phyloP scores from a whole-genome alignment of 805 yeast species.

The Starmera dryadoides region DNA sequence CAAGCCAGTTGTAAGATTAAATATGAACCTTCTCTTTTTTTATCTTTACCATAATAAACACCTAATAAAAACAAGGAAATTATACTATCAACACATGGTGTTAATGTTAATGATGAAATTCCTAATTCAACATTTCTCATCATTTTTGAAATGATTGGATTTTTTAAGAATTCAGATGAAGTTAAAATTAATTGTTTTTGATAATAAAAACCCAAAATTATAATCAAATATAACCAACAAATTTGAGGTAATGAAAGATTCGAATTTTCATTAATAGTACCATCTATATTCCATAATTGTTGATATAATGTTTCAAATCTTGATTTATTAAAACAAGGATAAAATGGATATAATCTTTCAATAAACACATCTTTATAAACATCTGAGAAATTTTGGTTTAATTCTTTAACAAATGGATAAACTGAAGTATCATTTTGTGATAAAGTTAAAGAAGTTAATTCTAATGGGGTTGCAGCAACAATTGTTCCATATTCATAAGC shows the following conservation, averaged over 20 bases:
- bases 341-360: not conserved
- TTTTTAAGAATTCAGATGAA: not conserved
- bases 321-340: not conserved
- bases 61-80: not conserved
- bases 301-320: not conserved
- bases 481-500: not conserved
- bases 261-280: not conserved
- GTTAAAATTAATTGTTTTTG: not conserved
- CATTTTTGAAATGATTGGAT: not conserved
- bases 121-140: not conserved
- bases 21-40: not conserved
- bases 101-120: not conserved
- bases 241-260: not conserved
- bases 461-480: not conserved
- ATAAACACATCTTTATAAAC: not conserved
- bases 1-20: not conserved
- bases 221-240: not conserved
- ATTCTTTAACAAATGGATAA: not conserved
- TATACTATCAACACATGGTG: not conserved
- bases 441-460: not conserved
- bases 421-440: not conserved
- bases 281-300: not conserved
- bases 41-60: not conserved
- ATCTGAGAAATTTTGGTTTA: not conserved
- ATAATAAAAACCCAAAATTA: not conserved